Conservation (phyloP, 1,284 basidiomycete species). For the Meira miltonrushii region DNA sequence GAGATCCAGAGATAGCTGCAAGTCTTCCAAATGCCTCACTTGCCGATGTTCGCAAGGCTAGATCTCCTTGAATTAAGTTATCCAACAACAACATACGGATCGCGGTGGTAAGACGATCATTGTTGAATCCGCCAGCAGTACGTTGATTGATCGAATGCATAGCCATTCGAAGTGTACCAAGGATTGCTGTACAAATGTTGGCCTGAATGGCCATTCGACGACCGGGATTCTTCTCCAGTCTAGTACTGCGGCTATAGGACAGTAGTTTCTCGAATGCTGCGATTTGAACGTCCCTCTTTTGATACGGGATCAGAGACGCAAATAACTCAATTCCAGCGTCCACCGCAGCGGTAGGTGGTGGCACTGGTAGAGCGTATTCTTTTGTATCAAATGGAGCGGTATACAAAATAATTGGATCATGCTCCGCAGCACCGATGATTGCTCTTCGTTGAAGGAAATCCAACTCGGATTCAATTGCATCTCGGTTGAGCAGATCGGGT, state of each 20-base stretch:
- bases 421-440: conserved; percentile 75
- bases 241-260: conserved; percentile 64
- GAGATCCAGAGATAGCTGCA: conserved; percentile 74
- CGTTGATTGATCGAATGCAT: conserved; percentile 28
- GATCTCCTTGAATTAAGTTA: conserved; percentile 73
- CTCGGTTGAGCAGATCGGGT: conserved; percentile 65
- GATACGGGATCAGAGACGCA: conserved; percentile 67
- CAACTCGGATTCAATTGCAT: conserved; percentile 69
- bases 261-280: conserved; percentile 66
- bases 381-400: conserved; percentile 17
- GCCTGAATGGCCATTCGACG: conserved; percentile 79
- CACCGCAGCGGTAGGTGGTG: conserved; percentile 75
- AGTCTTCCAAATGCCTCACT: conserved; percentile 87
- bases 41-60: conserved; percentile 69
- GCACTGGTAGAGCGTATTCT: conserved; percentile 67
- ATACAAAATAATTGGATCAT: conserved; percentile 76
- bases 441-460: conserved; percentile 73
- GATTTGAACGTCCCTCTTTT: conserved; percentile 67
- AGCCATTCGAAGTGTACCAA: conserved; percentile 63
- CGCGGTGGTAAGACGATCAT: conserved; percentile 66
- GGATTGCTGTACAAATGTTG: conserved; percentile 75
- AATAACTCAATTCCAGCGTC: conserved; percentile 86
- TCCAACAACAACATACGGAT: conserved; percentile 77
- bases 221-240: conserved; percentile 81
- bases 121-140: conserved; percentile 43